Evolutionary conservation across 306 rosid genomes (phyloP), one percentile per base, ranked within the genome.

Genomic region (Cicer cuneatum): DNA sequence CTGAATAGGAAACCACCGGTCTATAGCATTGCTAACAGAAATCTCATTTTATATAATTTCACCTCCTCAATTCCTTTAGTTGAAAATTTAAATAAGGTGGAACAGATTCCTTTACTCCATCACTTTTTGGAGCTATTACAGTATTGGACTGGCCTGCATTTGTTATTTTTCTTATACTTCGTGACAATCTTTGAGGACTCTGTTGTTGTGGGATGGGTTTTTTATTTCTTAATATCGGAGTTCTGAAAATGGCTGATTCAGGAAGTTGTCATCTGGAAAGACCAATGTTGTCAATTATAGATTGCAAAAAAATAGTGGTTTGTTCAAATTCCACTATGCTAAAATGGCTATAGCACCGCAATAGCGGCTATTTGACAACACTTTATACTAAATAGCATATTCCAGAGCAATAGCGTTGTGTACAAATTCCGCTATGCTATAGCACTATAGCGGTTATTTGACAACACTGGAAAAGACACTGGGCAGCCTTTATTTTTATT

Each of bases 91-190:
- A 38, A 45, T 52, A 58, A 46, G 43, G 33, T n/a, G 49, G 62
- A 6, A 33, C n/a, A 11, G 33, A 16, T 40, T 67, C 51, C 51
- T 59, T 54, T 37, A 61, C 72, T 51, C 64, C 65, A 11, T 42
- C 9, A 42, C 33, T 4, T 56, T 64, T 24, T 58, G 14, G 40
- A 18, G 51, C 73, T 45, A 52, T 8, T 52, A 52, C 59, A 16
- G 15, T 16, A 41, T 51, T 60, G 69, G 24, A 33, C 60, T 12
- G 60, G n/a, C 40, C 58, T 64, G 45, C 76, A 67, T 61, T 48
- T 43, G 45, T 13, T 39, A 11, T 4, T 15, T n/a, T 35, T 41
- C 62, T 41, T 67, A 48, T 12, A 74, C 43, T 53, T 13, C 14
- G 47, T 29, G 33, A 46, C 9, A 45, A 76, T 57, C 43, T n/a